Evolutionary conservation across 192 early-diverging fungal species (phyloP).

Genomic region (Backusella parvicylindrica): DNA sequence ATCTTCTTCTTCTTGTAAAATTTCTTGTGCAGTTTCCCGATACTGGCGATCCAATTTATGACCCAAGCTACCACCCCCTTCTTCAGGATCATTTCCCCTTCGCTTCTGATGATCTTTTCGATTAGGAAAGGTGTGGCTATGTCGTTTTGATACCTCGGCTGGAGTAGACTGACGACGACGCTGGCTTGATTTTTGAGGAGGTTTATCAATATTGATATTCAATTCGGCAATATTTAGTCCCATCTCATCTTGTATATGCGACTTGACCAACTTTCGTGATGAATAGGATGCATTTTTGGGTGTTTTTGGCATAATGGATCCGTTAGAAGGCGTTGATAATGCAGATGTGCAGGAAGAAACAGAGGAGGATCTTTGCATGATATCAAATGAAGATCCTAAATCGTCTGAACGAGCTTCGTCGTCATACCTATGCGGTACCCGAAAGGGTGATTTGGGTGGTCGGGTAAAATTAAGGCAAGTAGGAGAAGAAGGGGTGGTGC

Average conservation of each 20-base stretch:
- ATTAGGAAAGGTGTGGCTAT: slow-evolving; percentile 16
- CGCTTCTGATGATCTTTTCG: not conserved
- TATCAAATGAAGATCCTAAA: slow-evolving; percentile 9
- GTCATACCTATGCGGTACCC: slow-evolving; percentile 2
- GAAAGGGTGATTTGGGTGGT: slow-evolving; percentile 28
- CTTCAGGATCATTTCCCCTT: not conserved
- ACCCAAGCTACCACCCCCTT: slow-evolving; percentile 7
- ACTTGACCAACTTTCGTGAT: not conserved
- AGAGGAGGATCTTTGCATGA: slow-evolving; percentile 12
- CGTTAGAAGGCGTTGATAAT: slow-evolving; percentile 6
- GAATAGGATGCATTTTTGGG: slow-evolving; percentile 9
- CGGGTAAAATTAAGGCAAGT: not conserved
- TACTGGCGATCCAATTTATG: slow-evolving; percentile 15
- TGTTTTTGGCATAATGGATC: slow-evolving; percentile 10
- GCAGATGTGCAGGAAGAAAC: slow-evolving; percentile 10
- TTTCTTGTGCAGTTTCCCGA: slow-evolving; percentile 19
- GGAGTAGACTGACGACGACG: slow-evolving; percentile 4
- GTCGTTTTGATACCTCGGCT: not conserved
- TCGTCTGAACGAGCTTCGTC: not conserved
- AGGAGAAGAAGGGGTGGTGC: slow-evolving; percentile 8
- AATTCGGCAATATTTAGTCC: not conserved
- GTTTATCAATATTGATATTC: not conserved
- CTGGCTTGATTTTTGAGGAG: not conserved
- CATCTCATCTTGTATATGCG: not conserved
- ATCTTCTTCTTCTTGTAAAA: slow-evolving; percentile 6